Conservation (phyloP, 2,329 filamentous ascomycete species). For the Cytospora paraplurivora region DNA sequence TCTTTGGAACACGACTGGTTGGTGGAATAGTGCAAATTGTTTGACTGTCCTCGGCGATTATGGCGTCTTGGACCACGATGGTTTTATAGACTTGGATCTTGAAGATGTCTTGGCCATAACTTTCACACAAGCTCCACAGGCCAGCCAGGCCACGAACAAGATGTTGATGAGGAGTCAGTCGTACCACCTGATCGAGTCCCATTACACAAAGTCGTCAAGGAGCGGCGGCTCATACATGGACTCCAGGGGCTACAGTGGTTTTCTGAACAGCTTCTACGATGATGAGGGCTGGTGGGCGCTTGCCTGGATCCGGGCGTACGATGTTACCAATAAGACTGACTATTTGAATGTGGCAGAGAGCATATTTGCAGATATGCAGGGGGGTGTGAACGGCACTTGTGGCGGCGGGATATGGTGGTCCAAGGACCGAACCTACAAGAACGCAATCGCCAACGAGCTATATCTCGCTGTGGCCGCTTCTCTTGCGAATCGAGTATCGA, state of each 20-base stretch:
- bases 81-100: slow-evolving; percentile 43
- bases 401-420: slow-evolving; percentile 62
- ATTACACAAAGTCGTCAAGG: slow-evolving; percentile 37
- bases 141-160: slow-evolving; percentile 43
- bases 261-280: slow-evolving; percentile 60
- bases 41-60: slow-evolving; percentile 65
- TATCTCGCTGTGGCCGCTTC: slow-evolving; percentile 55
- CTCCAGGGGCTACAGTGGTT: slow-evolving; percentile 45
- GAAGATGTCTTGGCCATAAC: slow-evolving; percentile 48
- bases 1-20: slow-evolving; percentile 65
- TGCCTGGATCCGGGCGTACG: slow-evolving; percentile 57
- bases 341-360: slow-evolving; percentile 55
- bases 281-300: slow-evolving; percentile 67
- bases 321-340: slow-evolving; percentile 47
- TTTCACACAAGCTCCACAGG: slow-evolving; percentile 48
- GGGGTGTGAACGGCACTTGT: slow-evolving; percentile 46
- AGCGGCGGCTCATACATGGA: slow-evolving; percentile 32
- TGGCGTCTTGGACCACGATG: slow-evolving; percentile 38
- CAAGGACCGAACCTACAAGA: slow-evolving; percentile 53
- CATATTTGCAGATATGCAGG: slow-evolving; percentile 59
- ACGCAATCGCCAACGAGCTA: slow-evolving; percentile 60
- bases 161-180: slow-evolving; percentile 34
- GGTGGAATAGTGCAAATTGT: slow-evolving; percentile 75
- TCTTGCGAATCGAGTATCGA: slow-evolving; percentile 50
- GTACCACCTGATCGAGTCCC: slow-evolving; percentile 42